Evolutionary conservation across 2,329 filamentous ascomycete genomes (phyloP).

Genomic region (Periconia sp.): DNA sequence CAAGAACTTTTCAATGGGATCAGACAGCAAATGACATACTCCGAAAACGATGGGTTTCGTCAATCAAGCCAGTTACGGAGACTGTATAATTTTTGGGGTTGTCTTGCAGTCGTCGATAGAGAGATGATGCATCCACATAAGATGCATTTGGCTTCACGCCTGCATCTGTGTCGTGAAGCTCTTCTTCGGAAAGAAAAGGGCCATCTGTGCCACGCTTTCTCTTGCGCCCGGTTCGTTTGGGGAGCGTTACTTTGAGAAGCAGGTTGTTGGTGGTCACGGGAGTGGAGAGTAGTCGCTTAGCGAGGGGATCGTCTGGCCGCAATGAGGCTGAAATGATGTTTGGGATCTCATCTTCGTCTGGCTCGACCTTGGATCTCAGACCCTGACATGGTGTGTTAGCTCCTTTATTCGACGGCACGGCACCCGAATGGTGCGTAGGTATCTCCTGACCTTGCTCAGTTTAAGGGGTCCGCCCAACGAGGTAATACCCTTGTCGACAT

Average conservation of each 20-base stretch:
- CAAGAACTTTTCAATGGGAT: background rate
- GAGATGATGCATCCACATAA: constrained; percentile 34
- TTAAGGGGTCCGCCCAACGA: constrained; percentile 61
- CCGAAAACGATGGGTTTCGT: constrained; percentile 83
- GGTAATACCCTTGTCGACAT: constrained; percentile 64
- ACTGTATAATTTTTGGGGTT: constrained; percentile 68
- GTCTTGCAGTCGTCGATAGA: constrained; percentile 69
- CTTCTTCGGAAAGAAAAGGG: constrained; percentile 51
- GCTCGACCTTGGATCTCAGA: constrained; percentile 29
- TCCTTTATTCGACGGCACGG: background rate
- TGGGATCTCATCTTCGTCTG: constrained; percentile 43
- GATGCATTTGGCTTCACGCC: constrained; percentile 2
- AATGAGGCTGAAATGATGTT: constrained; percentile 69
- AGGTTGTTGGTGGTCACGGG: constrained; percentile 79
- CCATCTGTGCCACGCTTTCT: constrained; percentile 76
- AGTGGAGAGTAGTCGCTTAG: constrained; percentile 76
- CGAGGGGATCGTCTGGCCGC: constrained; percentile 75
- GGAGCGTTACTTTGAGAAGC: constrained; percentile 82
- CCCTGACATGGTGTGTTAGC: constrained; percentile 19
- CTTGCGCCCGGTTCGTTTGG: constrained; percentile 82
- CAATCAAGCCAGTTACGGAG: constrained; percentile 71
- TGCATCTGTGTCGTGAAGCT: background rate
- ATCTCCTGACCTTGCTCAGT: constrained; percentile 53
- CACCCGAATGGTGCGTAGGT: constrained; percentile 1
- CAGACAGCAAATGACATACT: constrained; percentile 46